Evolutionary conservation across 768 basidiomycete genomes (phyloP).

Genomic region (Coprinopsis cinerea): DNA sequence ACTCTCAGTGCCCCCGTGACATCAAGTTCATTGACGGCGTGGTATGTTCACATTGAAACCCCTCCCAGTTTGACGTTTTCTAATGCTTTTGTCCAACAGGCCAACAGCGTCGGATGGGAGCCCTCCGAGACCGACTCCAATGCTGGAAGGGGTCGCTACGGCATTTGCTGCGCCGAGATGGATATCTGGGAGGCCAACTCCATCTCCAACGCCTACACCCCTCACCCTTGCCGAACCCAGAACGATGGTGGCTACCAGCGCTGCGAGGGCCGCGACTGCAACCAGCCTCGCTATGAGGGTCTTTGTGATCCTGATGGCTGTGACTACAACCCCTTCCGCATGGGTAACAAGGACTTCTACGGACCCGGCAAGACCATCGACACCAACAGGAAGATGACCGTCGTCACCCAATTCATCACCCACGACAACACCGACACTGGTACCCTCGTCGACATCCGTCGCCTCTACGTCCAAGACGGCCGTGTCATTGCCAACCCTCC

Average conservation of each 20-base stretch:
- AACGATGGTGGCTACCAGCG: slow-evolving; percentile 25
- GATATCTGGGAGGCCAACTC: slow-evolving; percentile 57
- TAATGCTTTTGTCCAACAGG: slow-evolving; percentile 23
- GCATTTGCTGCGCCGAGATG: slow-evolving; percentile 34
- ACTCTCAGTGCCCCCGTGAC: slow-evolving; percentile 57
- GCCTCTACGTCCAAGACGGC: slow-evolving; percentile 19
- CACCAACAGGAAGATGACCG: slow-evolving; percentile 20
- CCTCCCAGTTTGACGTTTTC: neutral
- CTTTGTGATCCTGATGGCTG: slow-evolving; percentile 54
- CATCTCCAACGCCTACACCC: slow-evolving; percentile 44
- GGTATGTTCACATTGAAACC: slow-evolving; percentile 22
- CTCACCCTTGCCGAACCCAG: slow-evolving; percentile 40
- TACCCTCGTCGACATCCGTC: slow-evolving; percentile 19
- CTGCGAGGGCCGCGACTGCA: slow-evolving; percentile 38
- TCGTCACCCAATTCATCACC: slow-evolving; percentile 21
- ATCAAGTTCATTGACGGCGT: slow-evolving; percentile 59
- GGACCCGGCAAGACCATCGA: slow-evolving; percentile 37
- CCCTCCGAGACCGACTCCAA: slow-evolving; percentile 18
- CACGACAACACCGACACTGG: slow-evolving; percentile 16
- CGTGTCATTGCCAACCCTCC: slow-evolving; percentile 19
- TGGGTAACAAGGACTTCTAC: slow-evolving; percentile 43
- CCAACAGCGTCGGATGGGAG: slow-evolving; percentile 34
- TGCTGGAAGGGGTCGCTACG: slow-evolving; percentile 19
- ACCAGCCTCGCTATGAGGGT: slow-evolving; percentile 31
- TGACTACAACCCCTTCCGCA: slow-evolving; percentile 59